These are phyloP conservation scores for Leptomonas pyrrhocoris DNA, from an alignment of 208 protist genomes.

Conservation along the genomic window DNA sequence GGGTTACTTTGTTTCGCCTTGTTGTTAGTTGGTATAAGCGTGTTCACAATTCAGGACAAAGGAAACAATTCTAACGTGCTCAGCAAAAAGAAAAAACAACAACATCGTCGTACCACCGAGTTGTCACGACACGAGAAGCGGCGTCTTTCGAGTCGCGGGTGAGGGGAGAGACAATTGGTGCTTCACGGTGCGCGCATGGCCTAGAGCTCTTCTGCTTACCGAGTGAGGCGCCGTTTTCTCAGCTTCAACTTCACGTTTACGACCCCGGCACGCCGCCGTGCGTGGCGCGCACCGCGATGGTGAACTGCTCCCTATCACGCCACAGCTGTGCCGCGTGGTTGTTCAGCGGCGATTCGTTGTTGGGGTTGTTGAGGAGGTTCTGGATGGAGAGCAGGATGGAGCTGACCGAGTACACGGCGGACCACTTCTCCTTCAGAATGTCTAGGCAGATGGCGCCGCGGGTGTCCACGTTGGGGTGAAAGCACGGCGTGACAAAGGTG, in stretches of 20 bases:
- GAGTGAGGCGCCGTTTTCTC: background rate
- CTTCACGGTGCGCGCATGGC: no score
- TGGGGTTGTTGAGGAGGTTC: conserved; percentile 94
- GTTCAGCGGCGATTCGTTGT: conserved; percentile 96
- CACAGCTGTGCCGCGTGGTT: conserved; percentile 92
- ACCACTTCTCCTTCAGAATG: conserved; percentile 98
- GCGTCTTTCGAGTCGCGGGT: no score
- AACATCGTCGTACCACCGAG: no score
- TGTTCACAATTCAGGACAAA: no score
- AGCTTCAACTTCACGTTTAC: background rate
- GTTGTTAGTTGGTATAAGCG: no score
- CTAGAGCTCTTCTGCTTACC: no score
- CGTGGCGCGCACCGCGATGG: conserved; percentile 55
- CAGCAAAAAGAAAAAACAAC: no score
- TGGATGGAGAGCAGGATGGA: conserved; percentile 97
- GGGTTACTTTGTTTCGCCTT: no score
- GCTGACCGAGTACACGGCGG: conserved; percentile 93
- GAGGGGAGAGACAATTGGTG: background rate
- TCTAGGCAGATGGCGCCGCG: conserved; percentile 96
- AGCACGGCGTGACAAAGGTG: conserved; percentile 94
- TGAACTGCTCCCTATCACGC: conserved; percentile 75
- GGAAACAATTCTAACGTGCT: no score
- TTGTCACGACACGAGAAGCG: no score
- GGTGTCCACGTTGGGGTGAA: conserved; percentile 96
- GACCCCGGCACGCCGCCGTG: conserved; percentile 32